Base-by-base conservation (phyloP, 768 basidiomycete species). In the Mycena olivaceomarginata region DNA sequence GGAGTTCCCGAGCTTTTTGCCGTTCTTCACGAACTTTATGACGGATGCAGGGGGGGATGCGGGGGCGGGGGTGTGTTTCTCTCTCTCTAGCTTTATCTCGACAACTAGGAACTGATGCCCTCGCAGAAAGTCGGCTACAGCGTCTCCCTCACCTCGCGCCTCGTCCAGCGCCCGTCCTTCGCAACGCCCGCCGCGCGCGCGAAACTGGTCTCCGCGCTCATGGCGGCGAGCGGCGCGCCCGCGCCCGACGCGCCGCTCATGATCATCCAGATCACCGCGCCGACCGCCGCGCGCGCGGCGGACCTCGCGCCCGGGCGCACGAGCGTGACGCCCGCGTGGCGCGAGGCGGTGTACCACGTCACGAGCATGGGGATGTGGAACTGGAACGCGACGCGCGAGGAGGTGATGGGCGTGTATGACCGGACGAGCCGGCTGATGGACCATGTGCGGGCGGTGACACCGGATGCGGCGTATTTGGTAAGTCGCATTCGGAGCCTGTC, bases 261-360 rank as follows among this genome's bases (percentile, higher is more conserved):
- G 18, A 86, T 90, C 65, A 85, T 90, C 53, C 83, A 89, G 45
- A 85, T 89, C 65, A 84, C 83, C 31, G 84, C 88, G 0, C 90
- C 88, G 1, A 78, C 74, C 40, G 66, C 77, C 6, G 39, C 51
- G 43, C 63, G 37, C 46, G 18, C 67, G 15, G 69, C 39, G 16
- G 4, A 79, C 84, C 1, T 87, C 86, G 16, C 86, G 83, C 77
- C 81, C 81, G 85, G 85, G 12, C 78, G 80, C 45, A 90, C 89
- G 15, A 90, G 89, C 75, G 86, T 90, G 25, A 88, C 87, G 1
- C 85, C 85, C 43, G 87, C 87, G 43, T 90, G 90, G 90, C 81
- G 89, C 41, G 72, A 75, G 3, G 76, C 81, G 43, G 48, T 91
- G 5, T 90, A 88, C 73, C 90, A 91, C 76, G 83, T 89, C 66